Base-by-base conservation (phyloP, 2,329 filamentous ascomycete species). In the Plectosphaerella sp. region DNA sequence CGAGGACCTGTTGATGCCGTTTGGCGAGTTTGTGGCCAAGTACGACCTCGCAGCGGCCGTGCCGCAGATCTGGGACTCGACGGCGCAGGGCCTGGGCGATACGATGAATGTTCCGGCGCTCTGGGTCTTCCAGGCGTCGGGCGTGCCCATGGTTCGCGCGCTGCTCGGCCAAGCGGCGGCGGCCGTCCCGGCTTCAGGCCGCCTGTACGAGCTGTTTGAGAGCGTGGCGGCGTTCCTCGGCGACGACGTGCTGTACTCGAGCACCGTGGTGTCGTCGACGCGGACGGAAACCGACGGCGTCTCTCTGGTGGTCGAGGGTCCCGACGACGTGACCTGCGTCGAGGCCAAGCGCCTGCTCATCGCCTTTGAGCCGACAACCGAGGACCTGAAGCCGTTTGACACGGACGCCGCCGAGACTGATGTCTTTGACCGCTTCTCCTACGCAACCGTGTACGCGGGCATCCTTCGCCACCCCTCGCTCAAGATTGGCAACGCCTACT, bases 1-100 rank as follows among this genome's bases (percentile, higher is more conserved):
- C 0, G 65, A 68, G 12, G 77, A 78, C 15, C 62, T 82, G 2
- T 59, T 74, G 18, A 60, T 78, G 4, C 69, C 75, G 2, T 80
- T 75, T 52, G 69, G 72, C 16, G 66, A 76, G 4, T 79, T 79
- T 51, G 64, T 75, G 12, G 59, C 65, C 35, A 79, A 80, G 60
- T 72, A 79, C 60, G 60, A 65, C n/a, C 61, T 82, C 5, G 60
- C 67, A 18, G 71, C 67, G 25, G 63, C 72, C 3, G 65, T 77
- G 1, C 67, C 64, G n/a, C 50, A 49, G 22, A 56, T 59, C 39
- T 59, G 54, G 54, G 52, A 57, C 25, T 49, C 51, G 7, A 58
- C 54, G 8, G 58, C 48, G 12, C 53, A 55, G 47, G 61, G 61
- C 6, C 51, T 60, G 12, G 57, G 55, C 11, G 55, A 61, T 47